A percentile compares a stretch with the other conserved stretches of the same genome.
These are phyloP conservation scores for Aureobasidium subglaciale DNA, from an alignment of 2,329 filamentous ascomycete species.

Conservation along the genomic window DNA sequence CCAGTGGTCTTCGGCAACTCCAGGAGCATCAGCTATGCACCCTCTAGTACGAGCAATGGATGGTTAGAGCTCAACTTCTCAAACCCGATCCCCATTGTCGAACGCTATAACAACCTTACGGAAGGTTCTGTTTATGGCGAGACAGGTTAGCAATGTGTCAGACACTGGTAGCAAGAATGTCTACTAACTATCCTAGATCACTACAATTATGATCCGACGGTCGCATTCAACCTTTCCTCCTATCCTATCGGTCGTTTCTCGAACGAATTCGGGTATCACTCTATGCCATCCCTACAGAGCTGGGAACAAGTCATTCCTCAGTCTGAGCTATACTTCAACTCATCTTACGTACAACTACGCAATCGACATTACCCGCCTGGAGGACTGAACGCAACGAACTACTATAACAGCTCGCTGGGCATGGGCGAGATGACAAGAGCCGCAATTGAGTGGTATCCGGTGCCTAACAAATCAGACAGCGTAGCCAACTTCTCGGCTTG, in stretches of 20 bases:
- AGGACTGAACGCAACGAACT: constrained; percentile 42
- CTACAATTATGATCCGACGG: constrained; percentile 50
- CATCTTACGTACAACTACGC: constrained; percentile 46
- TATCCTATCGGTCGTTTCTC: constrained; percentile 56
- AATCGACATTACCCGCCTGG: constrained; percentile 54
- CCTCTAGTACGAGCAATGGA: constrained; percentile 54
- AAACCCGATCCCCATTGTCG: constrained; percentile 43
- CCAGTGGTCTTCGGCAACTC: constrained; percentile 53
- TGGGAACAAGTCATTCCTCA: constrained; percentile 49
- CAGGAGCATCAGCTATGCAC: constrained; percentile 53
- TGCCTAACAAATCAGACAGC: constrained; percentile 45
- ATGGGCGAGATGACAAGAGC: constrained; percentile 54
- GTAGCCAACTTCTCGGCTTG: constrained; percentile 55
- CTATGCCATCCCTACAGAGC: constrained; percentile 53
- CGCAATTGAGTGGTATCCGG: constrained; percentile 50
- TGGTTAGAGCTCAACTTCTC: constrained; percentile 50
- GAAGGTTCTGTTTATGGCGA: constrained; percentile 51
- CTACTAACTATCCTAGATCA: constrained; percentile 32
- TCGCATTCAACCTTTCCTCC: constrained; percentile 47
- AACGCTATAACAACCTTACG: constrained; percentile 51
- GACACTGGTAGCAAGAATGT: too few species aligned
- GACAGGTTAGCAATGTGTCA: constrained; percentile 38
- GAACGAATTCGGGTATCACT: constrained; percentile 58
- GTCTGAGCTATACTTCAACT: constrained; percentile 52
- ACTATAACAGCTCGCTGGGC: constrained; percentile 36